These are phyloP conservation scores for Breviolum minutum DNA, from an alignment of 73 alveolate species.

Conservation along the genomic window DNA sequence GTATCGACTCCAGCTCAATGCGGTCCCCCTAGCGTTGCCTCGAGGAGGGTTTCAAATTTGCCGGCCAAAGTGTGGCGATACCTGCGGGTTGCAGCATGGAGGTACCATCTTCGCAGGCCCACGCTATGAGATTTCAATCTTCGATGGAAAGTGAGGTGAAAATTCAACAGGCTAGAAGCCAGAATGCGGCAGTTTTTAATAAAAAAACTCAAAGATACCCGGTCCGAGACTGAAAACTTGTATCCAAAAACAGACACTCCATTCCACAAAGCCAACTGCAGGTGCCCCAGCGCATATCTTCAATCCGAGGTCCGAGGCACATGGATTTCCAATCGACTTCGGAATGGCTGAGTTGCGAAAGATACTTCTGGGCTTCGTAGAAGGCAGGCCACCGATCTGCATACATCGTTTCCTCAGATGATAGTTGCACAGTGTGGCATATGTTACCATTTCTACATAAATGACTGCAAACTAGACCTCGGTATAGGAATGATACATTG, in stretches of 20 bases:
- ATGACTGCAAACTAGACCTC: too few relatives aligned
- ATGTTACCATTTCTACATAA: too few relatives aligned
- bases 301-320: constrained; percentile 12
- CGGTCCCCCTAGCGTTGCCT: background rate
- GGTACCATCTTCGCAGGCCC: background rate
- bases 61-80: constrained; percentile 68
- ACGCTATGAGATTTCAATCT: background rate
- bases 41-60: constrained; percentile 28
- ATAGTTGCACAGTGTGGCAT: too few relatives aligned
- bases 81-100: background rate
- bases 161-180: too few relatives aligned
- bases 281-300: background rate
- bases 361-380: constrained; percentile 47
- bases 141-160: too few relatives aligned
- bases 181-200: too few relatives aligned
- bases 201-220: too few relatives aligned
- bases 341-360: constrained; percentile 41
- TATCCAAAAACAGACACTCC: too few relatives aligned
- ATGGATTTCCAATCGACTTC: constrained; percentile 82
- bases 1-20: too few relatives aligned
- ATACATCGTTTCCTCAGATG: constrained; percentile 44
- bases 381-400: constrained; percentile 87
- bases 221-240: too few relatives aligned
- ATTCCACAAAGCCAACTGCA: background rate
- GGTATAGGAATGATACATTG: too few relatives aligned